Base-by-base conservation (phyloP, 2,329 filamentous ascomycete species). In the Metarhizium brunneum region DNA sequence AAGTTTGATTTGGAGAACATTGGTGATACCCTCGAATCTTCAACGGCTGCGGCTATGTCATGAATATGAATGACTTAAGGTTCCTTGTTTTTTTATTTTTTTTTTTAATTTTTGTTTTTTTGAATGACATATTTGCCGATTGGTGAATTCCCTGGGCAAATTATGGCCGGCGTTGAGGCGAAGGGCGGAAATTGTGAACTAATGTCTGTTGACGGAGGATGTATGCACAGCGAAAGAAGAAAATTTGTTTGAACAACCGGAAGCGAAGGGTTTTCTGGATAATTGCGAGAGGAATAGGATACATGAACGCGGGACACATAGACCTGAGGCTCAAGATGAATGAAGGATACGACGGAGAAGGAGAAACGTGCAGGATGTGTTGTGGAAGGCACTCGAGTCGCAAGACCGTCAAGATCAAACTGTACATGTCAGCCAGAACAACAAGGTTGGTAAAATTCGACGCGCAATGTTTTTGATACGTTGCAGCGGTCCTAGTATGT, bases 1-100 rank as follows among this genome's bases (percentile, higher is more conserved):
- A 48, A 30, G 45, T 29, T 30, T 7, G 8, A 25, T 47, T 30
- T 14, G 45, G 45, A 48, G 45, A 48, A 48, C 25, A 48, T 29
- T 48, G 45, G 45, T 40, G 51, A 56, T 53, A 56, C 50, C 54
- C 54, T 38, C 42, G 43, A 16, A 48, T 48, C 43, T 54, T 29
- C 20, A 42, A 48, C 13, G 36, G 11, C 16, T 32, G 29, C 42
- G 30, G 30, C 47, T 50, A 30, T 56, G 50, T 20, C 47, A 59
- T 47, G 50, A 54, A 52, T 13, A 38, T 50, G 52, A 43, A 59
- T 20, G 48, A 59, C 38, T 18, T 43, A 11, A 11, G 32, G 10
- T 35, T 11, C 10, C 32, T 8, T 38, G 18, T 47, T 25, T 25
- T 42, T 25, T 29, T 5, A n/a, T n/a, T n/a, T 18, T 45, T 25